Conservation (phyloP, 1,139 yeast species). For the Yamadazyma oceani region DNA sequence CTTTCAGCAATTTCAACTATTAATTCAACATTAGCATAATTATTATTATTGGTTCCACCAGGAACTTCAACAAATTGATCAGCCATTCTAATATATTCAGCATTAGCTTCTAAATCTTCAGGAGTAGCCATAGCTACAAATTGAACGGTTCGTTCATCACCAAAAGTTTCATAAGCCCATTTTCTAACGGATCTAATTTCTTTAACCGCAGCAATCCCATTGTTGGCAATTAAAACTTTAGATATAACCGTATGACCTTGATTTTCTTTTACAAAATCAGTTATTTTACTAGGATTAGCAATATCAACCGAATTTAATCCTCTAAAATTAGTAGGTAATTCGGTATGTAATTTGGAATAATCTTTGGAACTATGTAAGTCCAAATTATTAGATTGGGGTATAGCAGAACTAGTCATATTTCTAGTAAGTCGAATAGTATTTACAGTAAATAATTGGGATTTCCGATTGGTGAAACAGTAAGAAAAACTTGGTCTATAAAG, state of each 20-base stretch:
- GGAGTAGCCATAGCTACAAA: conserved; percentile 99
- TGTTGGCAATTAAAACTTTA: conserved; percentile 88
- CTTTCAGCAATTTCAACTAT: conserved; percentile 97
- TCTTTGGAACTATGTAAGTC: conserved; percentile 15
- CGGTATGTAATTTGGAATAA: conserved; percentile 31
- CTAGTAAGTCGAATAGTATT: not conserved
- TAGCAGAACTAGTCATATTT: not conserved
- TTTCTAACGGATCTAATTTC: conserved; percentile 95
- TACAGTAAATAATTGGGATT: too few relatives aligned
- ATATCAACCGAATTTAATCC: conserved; percentile 74
- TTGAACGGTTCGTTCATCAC: conserved; percentile 88
- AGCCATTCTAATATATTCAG: conserved; percentile 98
- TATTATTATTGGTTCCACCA: conserved; percentile 98
- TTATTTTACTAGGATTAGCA: conserved; percentile 74
- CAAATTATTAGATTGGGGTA: not conserved
- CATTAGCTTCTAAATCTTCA: conserved; percentile 94
- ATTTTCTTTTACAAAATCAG: conserved; percentile 79
- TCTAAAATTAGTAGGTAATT: conserved; percentile 68
- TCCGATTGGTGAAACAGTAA: too few relatives aligned
- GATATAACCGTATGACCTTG: conserved; percentile 96
- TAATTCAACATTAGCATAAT: conserved; percentile 95
- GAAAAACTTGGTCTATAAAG: too few relatives aligned
- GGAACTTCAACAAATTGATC: conserved; percentile 98
- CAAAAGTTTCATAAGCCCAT: conserved; percentile 99
- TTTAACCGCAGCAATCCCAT: conserved; percentile 98